Conservation (phyloP, 768 basidiomycete genomes). For the Phanerodontia chrysosporium region DNA sequence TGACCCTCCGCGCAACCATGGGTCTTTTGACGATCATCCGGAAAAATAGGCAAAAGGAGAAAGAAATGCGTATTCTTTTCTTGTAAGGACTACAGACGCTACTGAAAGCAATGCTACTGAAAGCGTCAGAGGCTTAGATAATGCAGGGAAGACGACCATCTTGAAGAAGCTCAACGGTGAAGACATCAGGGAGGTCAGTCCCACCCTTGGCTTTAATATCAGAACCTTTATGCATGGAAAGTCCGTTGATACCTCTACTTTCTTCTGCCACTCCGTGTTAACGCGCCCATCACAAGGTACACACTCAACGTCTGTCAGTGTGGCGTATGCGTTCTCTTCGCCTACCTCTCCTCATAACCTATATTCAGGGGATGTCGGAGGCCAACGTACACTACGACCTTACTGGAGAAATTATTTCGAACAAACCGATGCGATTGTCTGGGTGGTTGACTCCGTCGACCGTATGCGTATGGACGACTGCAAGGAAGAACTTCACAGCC, state of each 20-base stretch:
- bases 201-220: conserved; percentile 98
- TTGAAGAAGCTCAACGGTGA: conserved; percentile 92
- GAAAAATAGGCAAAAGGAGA: conserved; percentile 93
- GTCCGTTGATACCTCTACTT: conserved; percentile 40
- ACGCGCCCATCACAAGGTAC: conserved; percentile 40
- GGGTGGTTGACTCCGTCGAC: conserved; percentile 98
- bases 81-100: conserved; percentile 37
- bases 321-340: background rate
- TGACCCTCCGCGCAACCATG: conserved; percentile 43
- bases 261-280: background rate
- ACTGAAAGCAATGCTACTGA: background rate
- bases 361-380: conserved; percentile 90
- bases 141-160: conserved; percentile 98
- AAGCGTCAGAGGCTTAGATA: conserved; percentile 80
- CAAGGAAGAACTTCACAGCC: conserved; percentile 76
- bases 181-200: conserved; percentile 83
- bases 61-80: conserved; percentile 94
- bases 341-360: background rate
- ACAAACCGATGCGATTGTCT: conserved; percentile 95
- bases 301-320: conserved; percentile 75
- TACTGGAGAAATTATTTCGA: conserved; percentile 99
- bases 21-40: conserved; percentile 95
- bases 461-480: conserved; percentile 88
- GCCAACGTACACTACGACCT: conserved; percentile 90
- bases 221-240: conserved; percentile 91